Percentiles rank a stretch among this genome's conserved stretches.
phyloP scores from a whole-genome alignment of 352 stramenopile species.

The Phytophthora foliorum region DNA sequence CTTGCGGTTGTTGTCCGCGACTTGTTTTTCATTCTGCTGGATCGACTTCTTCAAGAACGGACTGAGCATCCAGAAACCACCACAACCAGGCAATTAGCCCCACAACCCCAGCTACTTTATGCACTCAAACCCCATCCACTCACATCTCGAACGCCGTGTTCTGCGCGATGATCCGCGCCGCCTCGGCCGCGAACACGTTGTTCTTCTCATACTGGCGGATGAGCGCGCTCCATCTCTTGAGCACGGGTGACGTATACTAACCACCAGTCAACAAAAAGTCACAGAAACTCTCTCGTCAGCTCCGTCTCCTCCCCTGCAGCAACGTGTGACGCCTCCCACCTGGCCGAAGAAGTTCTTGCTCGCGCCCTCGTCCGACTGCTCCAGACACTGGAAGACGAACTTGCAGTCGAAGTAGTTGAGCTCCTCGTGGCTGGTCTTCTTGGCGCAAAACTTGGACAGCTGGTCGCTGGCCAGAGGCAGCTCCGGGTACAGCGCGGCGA shows the following conservation, averaged over 20 bases:
- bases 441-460: constrained; percentile 55
- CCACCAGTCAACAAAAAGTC: not conserved
- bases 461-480: constrained; percentile 58
- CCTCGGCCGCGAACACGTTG: constrained; percentile 79
- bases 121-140: not conserved
- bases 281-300: not conserved
- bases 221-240: constrained; percentile 77
- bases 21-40: constrained; percentile 85
- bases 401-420: constrained; percentile 87
- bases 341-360: constrained; percentile 85
- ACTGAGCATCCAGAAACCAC: constrained; percentile 39
- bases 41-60: constrained; percentile 83
- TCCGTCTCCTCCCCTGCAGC: not conserved
- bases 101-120: not conserved
- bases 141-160: constrained; percentile 87
- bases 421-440: constrained; percentile 63
- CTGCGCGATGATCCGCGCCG: constrained; percentile 77
- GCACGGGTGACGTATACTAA: constrained; percentile 79
- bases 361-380: constrained; percentile 66
- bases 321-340: constrained; percentile 26
- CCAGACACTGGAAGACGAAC: constrained; percentile 62
- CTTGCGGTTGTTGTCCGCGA: constrained; percentile 85
- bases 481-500: constrained; percentile 61
- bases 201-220: constrained; percentile 83
- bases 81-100: constrained; percentile 2